phyloP scores from a whole-genome alignment of 352 stramenopile species.

The Pythium folliculosum region DNA sequence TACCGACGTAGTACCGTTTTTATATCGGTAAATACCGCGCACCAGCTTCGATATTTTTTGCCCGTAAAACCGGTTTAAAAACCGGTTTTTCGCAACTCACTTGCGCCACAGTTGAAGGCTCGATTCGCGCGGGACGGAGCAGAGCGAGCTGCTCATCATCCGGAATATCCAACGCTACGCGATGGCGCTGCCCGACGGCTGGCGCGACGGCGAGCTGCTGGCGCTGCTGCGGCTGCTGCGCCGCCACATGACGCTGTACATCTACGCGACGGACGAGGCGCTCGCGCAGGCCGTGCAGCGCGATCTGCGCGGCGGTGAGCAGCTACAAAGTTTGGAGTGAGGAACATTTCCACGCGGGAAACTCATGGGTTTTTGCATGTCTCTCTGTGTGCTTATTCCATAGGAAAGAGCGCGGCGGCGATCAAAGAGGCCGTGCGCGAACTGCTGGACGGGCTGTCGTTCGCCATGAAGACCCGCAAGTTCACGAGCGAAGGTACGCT shows the following conservation, averaged over 20 bases:
- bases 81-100: background rate
- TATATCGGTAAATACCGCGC: background rate
- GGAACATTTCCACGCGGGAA: too few relatives aligned
- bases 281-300: slow-evolving; percentile 47
- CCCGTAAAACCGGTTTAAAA: too few relatives aligned
- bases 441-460: slow-evolving; percentile 60
- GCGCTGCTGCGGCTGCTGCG: slow-evolving; percentile 55
- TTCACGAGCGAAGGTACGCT: slow-evolving; percentile 61
- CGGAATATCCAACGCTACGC: background rate
- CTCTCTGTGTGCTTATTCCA: background rate
- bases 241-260: slow-evolving; percentile 53
- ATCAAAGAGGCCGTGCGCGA: slow-evolving; percentile 37
- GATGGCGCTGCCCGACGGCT: slow-evolving; percentile 36
- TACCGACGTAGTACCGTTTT: slow-evolving; percentile 15
- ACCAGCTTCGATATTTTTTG: background rate
- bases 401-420: slow-evolving; percentile 3
- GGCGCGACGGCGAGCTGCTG: slow-evolving; percentile 54
- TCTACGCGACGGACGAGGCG: slow-evolving; percentile 51
- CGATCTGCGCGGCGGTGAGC: slow-evolving; percentile 1
- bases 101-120: slow-evolving; percentile 31
- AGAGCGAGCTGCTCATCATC: background rate
- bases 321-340: background rate
- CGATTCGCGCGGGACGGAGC: background rate
- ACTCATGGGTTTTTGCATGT: too few relatives aligned
- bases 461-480: slow-evolving; percentile 65